Conservation (phyloP, 768 basidiomycete genomes). For the Trametes cinnabarina region DNA sequence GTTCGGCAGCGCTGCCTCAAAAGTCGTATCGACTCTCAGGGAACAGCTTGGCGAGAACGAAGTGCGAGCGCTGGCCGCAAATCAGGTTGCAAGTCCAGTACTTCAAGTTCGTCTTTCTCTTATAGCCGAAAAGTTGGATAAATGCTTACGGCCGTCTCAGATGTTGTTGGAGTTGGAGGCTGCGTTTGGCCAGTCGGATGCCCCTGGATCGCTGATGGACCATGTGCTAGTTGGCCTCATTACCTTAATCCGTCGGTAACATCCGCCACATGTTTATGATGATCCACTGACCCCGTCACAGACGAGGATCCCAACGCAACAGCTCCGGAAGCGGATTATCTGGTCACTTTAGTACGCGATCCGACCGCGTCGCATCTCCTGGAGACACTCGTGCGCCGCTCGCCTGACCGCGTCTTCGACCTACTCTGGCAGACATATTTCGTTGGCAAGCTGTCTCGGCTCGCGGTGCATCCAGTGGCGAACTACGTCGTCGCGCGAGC, state of each 20-base stretch:
- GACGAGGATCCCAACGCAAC: constrained; percentile 36
- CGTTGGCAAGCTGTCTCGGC: constrained; percentile 61
- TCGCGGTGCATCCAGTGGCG: constrained; percentile 85
- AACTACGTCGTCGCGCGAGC: constrained; percentile 92
- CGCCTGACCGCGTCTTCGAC: constrained; percentile 59
- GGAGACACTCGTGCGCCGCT: constrained; percentile 71
- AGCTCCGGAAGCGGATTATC: constrained; percentile 65
- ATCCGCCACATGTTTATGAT: neutral
- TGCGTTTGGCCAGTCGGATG: constrained; percentile 54
- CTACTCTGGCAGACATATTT: constrained; percentile 80
- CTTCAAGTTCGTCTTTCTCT: constrained; percentile 51
- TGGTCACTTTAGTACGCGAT: constrained; percentile 79
- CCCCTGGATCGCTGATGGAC: constrained; percentile 77
- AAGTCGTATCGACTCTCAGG: constrained; percentile 52
- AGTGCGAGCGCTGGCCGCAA: constrained; percentile 70
- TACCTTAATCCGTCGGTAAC: constrained; percentile 52
- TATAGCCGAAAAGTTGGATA: too few species aligned
- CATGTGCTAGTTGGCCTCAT: constrained; percentile 74
- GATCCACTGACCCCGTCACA: constrained; percentile 19
- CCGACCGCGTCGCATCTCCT: constrained; percentile 86
- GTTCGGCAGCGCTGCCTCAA: constrained; percentile 44
- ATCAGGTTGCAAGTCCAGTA: constrained; percentile 74
- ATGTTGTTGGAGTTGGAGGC: constrained; percentile 83
- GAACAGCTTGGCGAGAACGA: constrained; percentile 64
- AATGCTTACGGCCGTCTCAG: constrained; percentile 49